phyloP scores from a whole-genome alignment of 768 basidiomycete genomes.

The Pleurotus giganteus region DNA sequence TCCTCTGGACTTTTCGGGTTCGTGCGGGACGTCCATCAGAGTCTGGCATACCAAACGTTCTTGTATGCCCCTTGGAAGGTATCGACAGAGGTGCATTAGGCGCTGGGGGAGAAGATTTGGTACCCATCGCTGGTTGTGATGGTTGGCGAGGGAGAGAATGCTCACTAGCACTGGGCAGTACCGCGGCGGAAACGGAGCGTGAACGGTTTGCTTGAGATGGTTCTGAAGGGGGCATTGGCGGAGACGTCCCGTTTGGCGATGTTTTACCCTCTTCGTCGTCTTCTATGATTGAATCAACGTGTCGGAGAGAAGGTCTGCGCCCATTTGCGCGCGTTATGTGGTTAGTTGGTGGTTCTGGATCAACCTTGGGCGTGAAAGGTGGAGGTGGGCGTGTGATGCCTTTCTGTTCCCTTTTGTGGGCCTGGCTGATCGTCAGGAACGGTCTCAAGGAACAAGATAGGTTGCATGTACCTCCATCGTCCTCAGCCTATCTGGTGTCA shows the following conservation, averaged over 20 bases:
- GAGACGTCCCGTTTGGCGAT: conserved; percentile 33
- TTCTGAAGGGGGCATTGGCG: conserved; percentile 31
- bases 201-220: conserved; percentile 30
- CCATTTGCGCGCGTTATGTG: conserved; percentile 31
- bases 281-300: conserved; percentile 65
- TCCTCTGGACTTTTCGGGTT: conserved; percentile 50
- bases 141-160: background rate
- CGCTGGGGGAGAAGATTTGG: background rate
- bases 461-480: conserved; percentile 81
- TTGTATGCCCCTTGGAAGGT: background rate
- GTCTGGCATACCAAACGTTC: background rate
- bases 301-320: conserved; percentile 44
- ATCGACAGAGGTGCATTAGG: background rate
- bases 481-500: conserved; percentile 91
- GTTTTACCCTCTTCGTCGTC: conserved; percentile 53
- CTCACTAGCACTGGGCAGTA: conserved; percentile 17
- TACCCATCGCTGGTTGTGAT: background rate
- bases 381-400: conserved; percentile 38
- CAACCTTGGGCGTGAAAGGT: conserved; percentile 33
- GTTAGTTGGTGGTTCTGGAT: conserved; percentile 24
- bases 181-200: conserved; percentile 41
- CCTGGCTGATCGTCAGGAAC: conserved; percentile 33
- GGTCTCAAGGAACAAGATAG: conserved; percentile 16
- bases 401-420: conserved; percentile 73
- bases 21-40: conserved; percentile 33